Evolutionary conservation across 768 basidiomycete species (phyloP), one percentile per base, ranked within the genome.

Genomic region (Crepidotus variabilis): DNA sequence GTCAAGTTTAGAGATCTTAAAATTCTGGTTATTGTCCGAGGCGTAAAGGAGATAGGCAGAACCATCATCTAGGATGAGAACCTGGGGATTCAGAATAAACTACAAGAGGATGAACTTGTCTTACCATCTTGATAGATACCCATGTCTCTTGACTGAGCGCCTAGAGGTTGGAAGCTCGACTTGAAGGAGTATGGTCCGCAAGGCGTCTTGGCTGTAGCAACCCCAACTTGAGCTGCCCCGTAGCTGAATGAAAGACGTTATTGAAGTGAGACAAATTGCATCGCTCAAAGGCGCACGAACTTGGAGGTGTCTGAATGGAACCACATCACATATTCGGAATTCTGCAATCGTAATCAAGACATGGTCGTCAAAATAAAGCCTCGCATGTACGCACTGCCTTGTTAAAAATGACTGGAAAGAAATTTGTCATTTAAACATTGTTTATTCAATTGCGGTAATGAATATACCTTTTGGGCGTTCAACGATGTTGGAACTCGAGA

Each of bases 251-350:
- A 22, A 34, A 46, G 48, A 21, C 4, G 39, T 5, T 10, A 22
- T 23, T 28, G 2, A 51, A 45, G 13, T 45, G 28, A 23, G 35
- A 21, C 52, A 28, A 39, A 23, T 53, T 24, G 11, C 24, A 43
- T 43, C 4, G 28, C 8, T 8, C 28, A 28, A 28, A 28, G 14
- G n/a, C 9, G 52, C 24, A 66, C 72, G 45, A 58, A 84, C 83
- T 83, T 78, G 58, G 80, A 81, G 21, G 73, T 75, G 61, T 86
- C 84, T 8, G 82, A 83, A 66, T 86, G 84, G 72, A 86, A 86
- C 84, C 84, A 86, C 83, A 86, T 84, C 20, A 85, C 84, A 63
- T 84, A 85, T 72, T 84, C 81, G 6, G 72, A 72, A 61, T 79
- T 84, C 83, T 85, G 53, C 16, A n/a, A 10, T 21, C 14, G 16